Conservation (phyloP, 176 grass and related monocot genomes). For the Pontederia crassipes region DNA sequence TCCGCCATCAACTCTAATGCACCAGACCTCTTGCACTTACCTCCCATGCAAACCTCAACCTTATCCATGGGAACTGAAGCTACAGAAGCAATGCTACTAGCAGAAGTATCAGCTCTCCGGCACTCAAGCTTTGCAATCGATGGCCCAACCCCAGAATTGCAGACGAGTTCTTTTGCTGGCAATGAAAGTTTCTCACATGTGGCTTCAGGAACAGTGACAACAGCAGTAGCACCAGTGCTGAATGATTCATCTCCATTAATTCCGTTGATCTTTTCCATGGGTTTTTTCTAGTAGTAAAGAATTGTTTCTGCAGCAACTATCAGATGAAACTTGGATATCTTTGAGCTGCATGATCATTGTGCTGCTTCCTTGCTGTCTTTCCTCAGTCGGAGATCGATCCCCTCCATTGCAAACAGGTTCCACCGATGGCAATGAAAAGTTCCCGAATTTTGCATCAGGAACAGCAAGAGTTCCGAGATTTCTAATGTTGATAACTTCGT, state of each 20-base stretch:
- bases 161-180: too few relatives aligned
- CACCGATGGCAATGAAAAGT: not conserved
- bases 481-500: slow-evolving; percentile 27
- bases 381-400: not conserved
- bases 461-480: slow-evolving; percentile 16
- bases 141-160: too few relatives aligned
- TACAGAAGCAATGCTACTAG: too few relatives aligned
- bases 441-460: not conserved
- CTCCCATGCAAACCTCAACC: slow-evolving; percentile 76
- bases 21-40: slow-evolving; percentile 71
- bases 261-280: not conserved
- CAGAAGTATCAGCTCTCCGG: too few relatives aligned
- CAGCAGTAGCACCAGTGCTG: too few relatives aligned
- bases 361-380: not conserved
- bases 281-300: not conserved
- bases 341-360: not conserved
- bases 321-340: not conserved
- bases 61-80: not conserved
- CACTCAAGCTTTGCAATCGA: too few relatives aligned
- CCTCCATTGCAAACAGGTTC: not conserved
- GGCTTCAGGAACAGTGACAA: too few relatives aligned
- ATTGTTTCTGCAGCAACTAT: not conserved
- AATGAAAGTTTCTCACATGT: too few relatives aligned
- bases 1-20: slow-evolving; percentile 43
- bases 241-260: too few relatives aligned